phyloP scores from a whole-genome alignment of 306 rosid species.

The Quercus alba region DNA sequence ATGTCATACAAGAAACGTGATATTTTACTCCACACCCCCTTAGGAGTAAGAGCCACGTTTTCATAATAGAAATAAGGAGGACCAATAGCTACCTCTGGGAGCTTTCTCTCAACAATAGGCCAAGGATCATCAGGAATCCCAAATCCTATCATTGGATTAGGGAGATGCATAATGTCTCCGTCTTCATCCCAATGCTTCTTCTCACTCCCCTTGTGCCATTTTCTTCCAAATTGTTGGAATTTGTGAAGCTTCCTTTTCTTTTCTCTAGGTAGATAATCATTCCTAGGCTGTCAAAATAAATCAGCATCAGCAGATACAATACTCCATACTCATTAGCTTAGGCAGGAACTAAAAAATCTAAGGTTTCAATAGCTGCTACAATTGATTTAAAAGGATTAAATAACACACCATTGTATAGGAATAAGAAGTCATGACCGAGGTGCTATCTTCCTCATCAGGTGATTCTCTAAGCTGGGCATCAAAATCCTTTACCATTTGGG shows the following conservation, averaged over 20 bases:
- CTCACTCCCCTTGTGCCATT: slow-evolving; percentile 39
- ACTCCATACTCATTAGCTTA: no score
- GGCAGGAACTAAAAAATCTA: slow-evolving; percentile 5
- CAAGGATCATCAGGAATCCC: slow-evolving; percentile 68
- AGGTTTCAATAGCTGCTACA: background rate
- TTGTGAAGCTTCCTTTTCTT: slow-evolving; percentile 47
- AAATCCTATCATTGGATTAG: slow-evolving; percentile 88
- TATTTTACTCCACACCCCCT: slow-evolving; percentile 90
- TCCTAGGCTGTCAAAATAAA: slow-evolving; percentile 52
- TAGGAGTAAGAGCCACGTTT: slow-evolving; percentile 92
- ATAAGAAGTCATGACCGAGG: background rate
- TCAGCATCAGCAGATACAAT: background rate
- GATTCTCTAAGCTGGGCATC: slow-evolving; percentile 64
- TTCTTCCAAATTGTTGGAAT: slow-evolving; percentile 54
- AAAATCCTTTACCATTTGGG: slow-evolving; percentile 62
- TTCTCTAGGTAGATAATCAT: slow-evolving; percentile 21
- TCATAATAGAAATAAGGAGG: slow-evolving; percentile 96
- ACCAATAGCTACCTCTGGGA: slow-evolving; percentile 71
- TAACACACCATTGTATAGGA: no score
- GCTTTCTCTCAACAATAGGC: slow-evolving; percentile 26
- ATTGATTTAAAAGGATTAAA: no score
- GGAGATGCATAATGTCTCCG: slow-evolving; percentile 50
- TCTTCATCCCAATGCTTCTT: slow-evolving; percentile 51
- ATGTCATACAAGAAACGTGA: slow-evolving; percentile 77
- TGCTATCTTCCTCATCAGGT: background rate